phyloP scores from a whole-genome alignment of 2,329 filamentous ascomycete genomes.

The Cercospora brassicicola region DNA sequence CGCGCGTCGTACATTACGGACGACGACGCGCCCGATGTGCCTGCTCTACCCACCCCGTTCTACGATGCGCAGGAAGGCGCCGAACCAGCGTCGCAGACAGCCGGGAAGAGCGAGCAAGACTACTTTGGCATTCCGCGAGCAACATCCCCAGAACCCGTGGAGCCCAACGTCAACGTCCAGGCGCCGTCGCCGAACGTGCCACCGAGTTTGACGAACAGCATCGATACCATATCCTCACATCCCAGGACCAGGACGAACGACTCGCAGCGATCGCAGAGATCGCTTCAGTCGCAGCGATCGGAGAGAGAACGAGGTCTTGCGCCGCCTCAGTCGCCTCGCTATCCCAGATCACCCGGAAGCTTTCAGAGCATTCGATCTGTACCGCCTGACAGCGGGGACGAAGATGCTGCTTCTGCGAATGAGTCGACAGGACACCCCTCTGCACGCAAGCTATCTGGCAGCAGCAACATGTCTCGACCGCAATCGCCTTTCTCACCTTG shows the following conservation, averaged over 20 bases:
- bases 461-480: slow-evolving; percentile 62
- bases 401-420: slow-evolving; percentile 60
- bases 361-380: slow-evolving; percentile 50
- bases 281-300: slow-evolving; percentile 23
- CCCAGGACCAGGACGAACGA: slow-evolving; percentile 45
- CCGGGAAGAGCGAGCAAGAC: slow-evolving; percentile 24
- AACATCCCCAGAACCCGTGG: slow-evolving; percentile 48
- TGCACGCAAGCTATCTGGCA: slow-evolving; percentile 75
- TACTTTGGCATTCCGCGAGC: slow-evolving; percentile 52
- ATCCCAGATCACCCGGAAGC: slow-evolving; percentile 45
- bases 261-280: slow-evolving; percentile 35
- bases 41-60: slow-evolving; percentile 27
- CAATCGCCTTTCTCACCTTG: slow-evolving; percentile 66
- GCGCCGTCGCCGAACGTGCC: slow-evolving; percentile 45
- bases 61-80: slow-evolving; percentile 30
- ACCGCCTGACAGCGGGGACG: slow-evolving; percentile 58
- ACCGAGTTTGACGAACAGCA: slow-evolving; percentile 40
- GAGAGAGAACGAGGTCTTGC: slow-evolving; percentile 33
- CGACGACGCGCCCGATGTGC: slow-evolving; percentile 19
- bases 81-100: slow-evolving; percentile 13
- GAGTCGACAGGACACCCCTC: slow-evolving; percentile 61
- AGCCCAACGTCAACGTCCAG: slow-evolving; percentile 45
- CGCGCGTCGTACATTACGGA: slow-evolving; percentile 25
- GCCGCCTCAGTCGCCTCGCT: slow-evolving; percentile 40
- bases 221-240: slow-evolving; percentile 41